Evolutionary conservation across 2,329 filamentous ascomycete genomes (phyloP), one percentile per base, ranked within the genome.

Genomic region (Alternaria atra): DNA sequence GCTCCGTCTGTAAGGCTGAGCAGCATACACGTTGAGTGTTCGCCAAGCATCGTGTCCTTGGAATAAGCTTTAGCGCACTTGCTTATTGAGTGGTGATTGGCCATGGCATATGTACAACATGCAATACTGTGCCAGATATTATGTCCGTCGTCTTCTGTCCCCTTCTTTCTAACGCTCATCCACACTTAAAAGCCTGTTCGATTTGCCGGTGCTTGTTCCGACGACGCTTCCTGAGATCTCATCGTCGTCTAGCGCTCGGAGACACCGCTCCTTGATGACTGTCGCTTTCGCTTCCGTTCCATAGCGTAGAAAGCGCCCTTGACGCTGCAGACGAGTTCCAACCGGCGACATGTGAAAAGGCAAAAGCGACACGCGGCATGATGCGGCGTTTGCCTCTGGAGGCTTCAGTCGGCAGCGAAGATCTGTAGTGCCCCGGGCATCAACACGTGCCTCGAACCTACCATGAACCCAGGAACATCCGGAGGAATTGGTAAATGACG

Each of bases 41-140:
- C 60, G 60, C 57, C 64, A 54, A 51, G 55, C 10, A 48, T 62
- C 27, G 60, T 50, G 51, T 17, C n/a, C 12, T 67, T 0, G 20
- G 46, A 60, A 23, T 46, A 59, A 37, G 40, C 66, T 6, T 65
- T 70, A 17, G 35, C 68, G 6, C 55, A 52, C 55, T 46, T 46
- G 59, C 63, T 29, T 40, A 39, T 13, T 34, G 64, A 17, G 62
- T 67, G 47, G 52, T 68, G 7, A 32, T 4, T 39, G 25, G 48
- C 30, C 39, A 29, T 37, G 30, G 40, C 23, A 42, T 44, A 55
- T 30, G 42, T 30, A 20, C 43, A 46, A 30, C 39, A 37, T 42
- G 35, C n/a, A 29, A 35, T 35, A 9, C 12, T 25, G 34, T 37
- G 25, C n/a, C 12, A 12, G 29, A 30, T 20, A 5, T 42, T n/a